phyloP scores from a whole-genome alignment of 1,284 basidiomycete genomes.

The Phylloporus sp. region DNA sequence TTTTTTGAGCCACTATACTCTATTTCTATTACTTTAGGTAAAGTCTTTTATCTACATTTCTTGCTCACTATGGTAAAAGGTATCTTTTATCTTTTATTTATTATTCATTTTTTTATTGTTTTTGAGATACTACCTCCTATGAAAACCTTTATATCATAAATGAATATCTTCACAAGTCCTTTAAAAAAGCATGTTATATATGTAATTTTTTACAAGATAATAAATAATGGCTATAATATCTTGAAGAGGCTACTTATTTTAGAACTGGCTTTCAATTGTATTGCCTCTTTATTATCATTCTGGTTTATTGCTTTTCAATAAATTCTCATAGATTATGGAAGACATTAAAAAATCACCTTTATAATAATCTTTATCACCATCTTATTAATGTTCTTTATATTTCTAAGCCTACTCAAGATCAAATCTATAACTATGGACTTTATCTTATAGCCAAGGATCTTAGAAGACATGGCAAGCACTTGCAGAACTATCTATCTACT shows the following conservation, averaged over 20 bases:
- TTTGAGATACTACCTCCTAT: constrained; percentile 35
- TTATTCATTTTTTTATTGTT: background rate
- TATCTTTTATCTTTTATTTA: background rate
- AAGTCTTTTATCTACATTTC: constrained; percentile 40
- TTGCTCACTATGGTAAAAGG: constrained; percentile 40
- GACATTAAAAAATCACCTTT: constrained; percentile 29
- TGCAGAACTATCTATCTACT: no score
- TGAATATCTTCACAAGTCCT: constrained; percentile 18
- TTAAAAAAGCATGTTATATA: constrained; percentile 36
- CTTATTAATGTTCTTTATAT: background rate
- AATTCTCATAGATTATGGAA: constrained; percentile 32
- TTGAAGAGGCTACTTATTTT: constrained; percentile 38
- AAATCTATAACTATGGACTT: background rate
- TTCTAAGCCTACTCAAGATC: background rate
- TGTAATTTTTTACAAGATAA: constrained; percentile 44
- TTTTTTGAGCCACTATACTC: no score
- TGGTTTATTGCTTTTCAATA: constrained; percentile 31
- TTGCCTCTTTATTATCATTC: constrained; percentile 38
- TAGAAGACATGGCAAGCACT: no score
- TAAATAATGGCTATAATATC: constrained; percentile 38
- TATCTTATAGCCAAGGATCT: background rate
- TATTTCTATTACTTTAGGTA: constrained; percentile 28
- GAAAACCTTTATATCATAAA: constrained; percentile 32
- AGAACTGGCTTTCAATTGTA: constrained; percentile 33
- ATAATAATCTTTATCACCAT: constrained; percentile 33